A percentile compares a stretch with the other conserved stretches of the same genome.
These are phyloP conservation scores for Mycena filopes DNA, from an alignment of 768 basidiomycete genomes.

Conservation along the genomic window DNA sequence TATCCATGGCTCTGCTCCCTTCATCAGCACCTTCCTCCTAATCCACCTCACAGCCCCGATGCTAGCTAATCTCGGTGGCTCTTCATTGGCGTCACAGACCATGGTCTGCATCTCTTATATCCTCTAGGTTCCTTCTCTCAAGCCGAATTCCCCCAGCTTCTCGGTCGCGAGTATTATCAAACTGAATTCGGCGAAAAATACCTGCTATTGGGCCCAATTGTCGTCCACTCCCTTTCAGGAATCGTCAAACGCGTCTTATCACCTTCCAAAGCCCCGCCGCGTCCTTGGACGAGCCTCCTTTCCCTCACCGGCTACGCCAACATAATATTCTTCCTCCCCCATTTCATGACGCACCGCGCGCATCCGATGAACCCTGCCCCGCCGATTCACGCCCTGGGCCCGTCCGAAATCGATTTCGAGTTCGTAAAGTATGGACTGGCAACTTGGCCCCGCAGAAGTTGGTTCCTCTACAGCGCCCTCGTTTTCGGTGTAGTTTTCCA, in stretches of 20 bases:
- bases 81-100: constrained; percentile 71
- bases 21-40: constrained; percentile 79
- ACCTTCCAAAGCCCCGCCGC: constrained; percentile 44
- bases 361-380: constrained; percentile 56
- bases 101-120: constrained; percentile 63
- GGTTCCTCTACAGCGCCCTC: constrained; percentile 71
- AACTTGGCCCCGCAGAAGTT: constrained; percentile 70
- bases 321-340: constrained; percentile 70
- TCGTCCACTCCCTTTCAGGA: constrained; percentile 68
- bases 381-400: constrained; percentile 70
- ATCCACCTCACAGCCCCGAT: constrained; percentile 85
- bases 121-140: background rate
- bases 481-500: constrained; percentile 68
- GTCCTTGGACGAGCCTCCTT: constrained; percentile 55
- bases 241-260: constrained; percentile 67
- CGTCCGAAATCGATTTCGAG: constrained; percentile 84
- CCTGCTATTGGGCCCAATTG: constrained; percentile 75
- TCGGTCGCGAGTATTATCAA: constrained; percentile 90
- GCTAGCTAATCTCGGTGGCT: constrained; percentile 77
- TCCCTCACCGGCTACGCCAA: constrained; percentile 72
- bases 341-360: constrained; percentile 75
- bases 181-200: constrained; percentile 73
- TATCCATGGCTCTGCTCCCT: constrained; percentile 77
- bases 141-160: constrained; percentile 57
- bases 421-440: constrained; percentile 81